Percentiles rank a stretch among this genome's conserved stretches.
Conservation (phyloP, 306 rosid genomes). For the Gastrolobium bilobum region DNA sequence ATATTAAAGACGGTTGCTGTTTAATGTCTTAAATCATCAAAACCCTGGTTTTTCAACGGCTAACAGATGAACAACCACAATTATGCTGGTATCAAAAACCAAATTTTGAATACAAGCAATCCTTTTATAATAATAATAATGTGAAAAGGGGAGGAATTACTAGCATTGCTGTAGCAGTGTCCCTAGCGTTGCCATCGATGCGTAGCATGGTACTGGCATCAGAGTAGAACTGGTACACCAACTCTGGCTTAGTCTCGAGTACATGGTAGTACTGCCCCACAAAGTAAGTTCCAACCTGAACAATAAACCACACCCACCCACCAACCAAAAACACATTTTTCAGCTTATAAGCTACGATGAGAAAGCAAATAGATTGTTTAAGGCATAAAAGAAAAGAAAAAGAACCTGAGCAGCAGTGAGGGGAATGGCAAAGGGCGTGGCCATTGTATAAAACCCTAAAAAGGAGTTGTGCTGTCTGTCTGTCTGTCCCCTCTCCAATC, state of each 20-base stretch:
- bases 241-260: conserved; percentile 77
- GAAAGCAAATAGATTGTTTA: neutral
- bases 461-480: too few species aligned
- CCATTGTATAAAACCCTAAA: too few species aligned
- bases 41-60: too few species aligned
- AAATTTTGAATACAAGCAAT: too few species aligned
- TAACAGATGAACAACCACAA: too few species aligned
- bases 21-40: too few species aligned
- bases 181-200: conserved; percentile 70
- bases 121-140: too few species aligned
- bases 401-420: conserved; percentile 33
- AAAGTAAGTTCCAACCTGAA: conserved; percentile 88
- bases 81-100: too few species aligned
- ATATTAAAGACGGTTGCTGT: too few species aligned
- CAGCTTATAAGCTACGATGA: neutral
- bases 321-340: neutral
- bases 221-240: conserved; percentile 84
- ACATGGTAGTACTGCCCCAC: conserved; percentile 91
- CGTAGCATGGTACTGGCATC: conserved; percentile 87
- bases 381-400: neutral
- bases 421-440: neutral
- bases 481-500: too few species aligned
- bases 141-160: conserved; percentile 43
- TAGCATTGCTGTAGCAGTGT: conserved; percentile 75
- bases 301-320: neutral